Evolutionary conservation across 78 protist genomes (phyloP).

Genomic region (Dictyostelium firmibasis): DNA sequence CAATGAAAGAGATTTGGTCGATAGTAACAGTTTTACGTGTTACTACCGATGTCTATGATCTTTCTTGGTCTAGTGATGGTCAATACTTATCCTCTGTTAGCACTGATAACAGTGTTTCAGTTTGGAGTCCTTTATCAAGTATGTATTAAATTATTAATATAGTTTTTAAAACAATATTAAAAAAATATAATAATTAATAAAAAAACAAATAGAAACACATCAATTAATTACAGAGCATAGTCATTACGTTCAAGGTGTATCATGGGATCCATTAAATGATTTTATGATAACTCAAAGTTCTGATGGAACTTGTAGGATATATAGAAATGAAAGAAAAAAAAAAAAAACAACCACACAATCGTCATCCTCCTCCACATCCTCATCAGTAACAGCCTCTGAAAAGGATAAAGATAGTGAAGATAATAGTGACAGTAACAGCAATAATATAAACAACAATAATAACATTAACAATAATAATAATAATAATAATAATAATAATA

Average conservation of each 20-base stretch:
- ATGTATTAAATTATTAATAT: background rate
- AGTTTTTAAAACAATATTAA: background rate
- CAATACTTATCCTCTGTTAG: slow-evolving; percentile 4
- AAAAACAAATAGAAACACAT: background rate
- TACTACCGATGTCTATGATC: slow-evolving; percentile 37
- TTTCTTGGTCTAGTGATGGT: slow-evolving; percentile 70
- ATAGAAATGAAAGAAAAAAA: background rate
- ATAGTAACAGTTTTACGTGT: slow-evolving; percentile 11
- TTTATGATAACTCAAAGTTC: slow-evolving; percentile 51
- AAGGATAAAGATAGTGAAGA: background rate
- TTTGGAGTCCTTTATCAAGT: slow-evolving; percentile 73
- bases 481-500: too few relatives aligned
- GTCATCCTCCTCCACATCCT: background rate
- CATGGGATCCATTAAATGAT: slow-evolving; percentile 67
- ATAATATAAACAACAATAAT: too few relatives aligned
- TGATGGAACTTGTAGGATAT: slow-evolving; percentile 57
- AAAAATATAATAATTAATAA: background rate
- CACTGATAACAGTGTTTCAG: slow-evolving; percentile 53
- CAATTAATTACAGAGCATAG: slow-evolving; percentile 62
- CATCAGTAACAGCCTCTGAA: background rate
- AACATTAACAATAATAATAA: too few relatives aligned
- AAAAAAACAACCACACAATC: background rate
- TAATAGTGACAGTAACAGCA: background rate
- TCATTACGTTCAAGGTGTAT: slow-evolving; percentile 78
- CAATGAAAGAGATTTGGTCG: slow-evolving; percentile 60